Base-by-base conservation (phyloP, 805 yeast genomes). In the Cyberlindnera bimundalis region DNA sequence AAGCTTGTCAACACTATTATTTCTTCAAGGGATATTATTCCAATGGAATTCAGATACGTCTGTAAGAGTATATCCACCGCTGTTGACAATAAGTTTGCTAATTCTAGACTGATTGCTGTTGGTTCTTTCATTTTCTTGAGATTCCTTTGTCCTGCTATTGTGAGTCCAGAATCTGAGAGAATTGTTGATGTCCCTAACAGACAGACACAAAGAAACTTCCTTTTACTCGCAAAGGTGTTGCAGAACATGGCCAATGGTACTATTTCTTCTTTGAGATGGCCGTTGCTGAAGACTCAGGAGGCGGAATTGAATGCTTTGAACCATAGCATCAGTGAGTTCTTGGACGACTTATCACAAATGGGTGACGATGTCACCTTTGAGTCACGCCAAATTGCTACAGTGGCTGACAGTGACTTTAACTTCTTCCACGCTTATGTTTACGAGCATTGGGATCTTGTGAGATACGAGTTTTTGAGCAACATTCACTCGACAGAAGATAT, bases 231-330 rank as follows among this genome's bases (percentile, higher is more conserved):
- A 2, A 86, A 88, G 53, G 81, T 84, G 15, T 65, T 91, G 16
- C 98, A 91, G 62, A 78, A 83, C 50, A 76, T 90, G 66, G 96
- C 95, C 1, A 91, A 90, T 59, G 90, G 88, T 21, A 73, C 95
- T 0, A 69, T 85, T 4, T 68, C 71, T 6, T 62, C 81, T 17
- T 64, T 82, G 35, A 89, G 79, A 58, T 79, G 85, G 77, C 81
- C 85, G 1, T 60, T 78, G 1, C 59, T 81, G 33, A 59, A 59
- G 7, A 42, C 68, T 3, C 64, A 68, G 42, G 58, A 60, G 30
- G 69, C 65, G 2, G 77, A 75, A 37, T 43, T 78, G 17, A 46
- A 55, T 4, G 62, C 54, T 10, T 57, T 76, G 45, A 70, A 67
- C 27, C 48, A 55, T 5, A 66, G 62, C 39, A 58, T 78, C 12